Base-by-base conservation (phyloP, 1,139 yeast species). In the Saccharomyces pastorianus region DNA sequence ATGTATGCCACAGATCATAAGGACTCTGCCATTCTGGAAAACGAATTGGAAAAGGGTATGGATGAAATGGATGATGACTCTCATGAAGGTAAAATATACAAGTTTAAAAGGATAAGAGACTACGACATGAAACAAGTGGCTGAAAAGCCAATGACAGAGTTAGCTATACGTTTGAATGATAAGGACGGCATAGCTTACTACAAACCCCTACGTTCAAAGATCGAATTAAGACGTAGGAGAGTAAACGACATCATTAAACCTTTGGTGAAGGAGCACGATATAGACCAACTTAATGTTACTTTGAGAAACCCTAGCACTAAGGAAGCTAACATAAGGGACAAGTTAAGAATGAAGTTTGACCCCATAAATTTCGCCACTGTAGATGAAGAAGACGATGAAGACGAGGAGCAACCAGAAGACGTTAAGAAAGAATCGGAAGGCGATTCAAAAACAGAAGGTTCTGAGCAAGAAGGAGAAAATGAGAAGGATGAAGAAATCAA, bases 181-280 rank as follows among this genome's bases (percentile, higher is more conserved):
- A 77, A 76, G 48, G 80, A 79, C 58, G 76, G 83, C 46, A 76
- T 78, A 48, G 93, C 91, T 1, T 80, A 77, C 61, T 93, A 86
- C 69, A 82, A 85, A 57, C 96, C 97, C 8, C 74, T 91, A 27
- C 76, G 81, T 13, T 91, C 95, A 38, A 83, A 85, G 62, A 80
- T 89, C 50, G 95, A 85, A 61, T 80, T 93, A 67, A 88, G 87
- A 73, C 85, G 91, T 66, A 84, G 95, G 67, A 83, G 97, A 70
- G 82, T 83, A 26, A 81, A 78, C 58, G 81, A 83, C 46, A 64
- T 67, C 20, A 55, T 73, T 59, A 73, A 70, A 57, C 74, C 75
- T 7, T 64, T 71, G 50, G 71, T 76, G 11, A 71, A 73, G 55
- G 76, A 74, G 51, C 61, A 72, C 53, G 69, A 75, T 32, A 63